Evolutionary conservation across 805 yeast genomes (phyloP), one percentile per base, ranked within the genome.

Genomic region (Starmerella stigmatis): DNA sequence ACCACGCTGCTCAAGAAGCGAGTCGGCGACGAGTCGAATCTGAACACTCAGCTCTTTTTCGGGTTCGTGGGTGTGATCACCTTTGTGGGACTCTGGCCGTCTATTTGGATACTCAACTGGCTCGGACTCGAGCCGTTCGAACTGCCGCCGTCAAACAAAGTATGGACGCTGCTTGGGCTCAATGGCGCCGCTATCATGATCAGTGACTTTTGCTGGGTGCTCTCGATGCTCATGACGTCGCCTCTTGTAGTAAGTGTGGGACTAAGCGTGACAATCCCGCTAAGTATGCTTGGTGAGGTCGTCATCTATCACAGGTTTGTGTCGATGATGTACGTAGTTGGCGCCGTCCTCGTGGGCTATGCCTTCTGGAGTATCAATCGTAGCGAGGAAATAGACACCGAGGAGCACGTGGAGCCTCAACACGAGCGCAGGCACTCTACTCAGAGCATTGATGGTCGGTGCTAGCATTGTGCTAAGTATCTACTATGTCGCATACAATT

Each of bases 191-290:
- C 86, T 33, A 86, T 96, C 0, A 80, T 92, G 54, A 64, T 88
- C 13, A 81, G 94, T 31, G 98, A 92, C 61, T 86, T 81, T 56
- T 78, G 94, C 57, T 92, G 98, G 98, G 95, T 94, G 27, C 77
- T 85, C 51, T 94, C 97, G 0, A 92, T 88, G 76, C 71, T 92
- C 26, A 67, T 92, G 58, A 92, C 98, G 0, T 81, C 92, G 35
- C 98, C 98, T 2, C 68, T 92, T 53, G 88, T 95, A 0, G 97
- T 89, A 3, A 92, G 98, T 0, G 94, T 92, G 10, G 98, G 98
- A 0, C 69, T 92, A 25, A 81, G 94, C 17, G 75, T 88, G 48
- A 89, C 97, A 0, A 92, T 92, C 16, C 98, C 98, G 2, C 72
- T 92, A 42, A 94, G 96, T 0, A 83, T 92, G 84, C 62, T 86